Conservation (phyloP, 768 basidiomycete species). For the Sporobolomyces pararoseus region DNA sequence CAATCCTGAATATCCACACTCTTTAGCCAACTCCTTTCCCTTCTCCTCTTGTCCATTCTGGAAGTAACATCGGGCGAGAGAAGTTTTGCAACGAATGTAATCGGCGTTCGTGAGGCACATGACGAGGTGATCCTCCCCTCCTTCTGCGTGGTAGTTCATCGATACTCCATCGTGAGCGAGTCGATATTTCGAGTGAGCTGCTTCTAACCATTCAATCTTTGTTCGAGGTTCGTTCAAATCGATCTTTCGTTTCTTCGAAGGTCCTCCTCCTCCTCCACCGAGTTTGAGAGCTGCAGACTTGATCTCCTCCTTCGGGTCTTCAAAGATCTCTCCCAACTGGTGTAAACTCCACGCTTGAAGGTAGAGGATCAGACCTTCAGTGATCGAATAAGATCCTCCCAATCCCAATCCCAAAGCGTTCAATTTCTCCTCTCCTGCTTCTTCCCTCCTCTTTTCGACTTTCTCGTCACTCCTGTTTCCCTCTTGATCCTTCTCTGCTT, state of each 20-base stretch:
- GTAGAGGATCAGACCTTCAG: neutral
- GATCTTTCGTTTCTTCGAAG: conserved; percentile 37
- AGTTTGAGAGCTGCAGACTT: neutral
- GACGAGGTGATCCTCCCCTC: neutral
- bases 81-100: neutral
- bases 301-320: conserved; percentile 5
- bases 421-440: conserved; percentile 19
- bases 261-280: neutral
- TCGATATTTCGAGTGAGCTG: conserved; percentile 1
- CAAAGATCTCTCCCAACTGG: conserved; percentile 27
- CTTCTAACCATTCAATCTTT: conserved; percentile 32
- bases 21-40: neutral
- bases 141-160: neutral
- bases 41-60: neutral
- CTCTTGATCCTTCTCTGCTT: neutral
- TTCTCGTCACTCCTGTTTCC: neutral
- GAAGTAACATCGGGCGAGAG: conserved; percentile 2
- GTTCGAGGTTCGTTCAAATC: conserved; percentile 33
- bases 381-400: neutral
- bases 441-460: conserved; percentile 8
- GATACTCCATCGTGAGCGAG: neutral
- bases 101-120: neutral
- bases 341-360: conserved; percentile 33
- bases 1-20: neutral
- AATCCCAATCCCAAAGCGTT: conserved; percentile 20